Evolutionary conservation across 2,329 filamentous ascomycete species (phyloP), one percentile per base, ranked within the genome.

Genomic region (Hypoxylon sp.): DNA sequence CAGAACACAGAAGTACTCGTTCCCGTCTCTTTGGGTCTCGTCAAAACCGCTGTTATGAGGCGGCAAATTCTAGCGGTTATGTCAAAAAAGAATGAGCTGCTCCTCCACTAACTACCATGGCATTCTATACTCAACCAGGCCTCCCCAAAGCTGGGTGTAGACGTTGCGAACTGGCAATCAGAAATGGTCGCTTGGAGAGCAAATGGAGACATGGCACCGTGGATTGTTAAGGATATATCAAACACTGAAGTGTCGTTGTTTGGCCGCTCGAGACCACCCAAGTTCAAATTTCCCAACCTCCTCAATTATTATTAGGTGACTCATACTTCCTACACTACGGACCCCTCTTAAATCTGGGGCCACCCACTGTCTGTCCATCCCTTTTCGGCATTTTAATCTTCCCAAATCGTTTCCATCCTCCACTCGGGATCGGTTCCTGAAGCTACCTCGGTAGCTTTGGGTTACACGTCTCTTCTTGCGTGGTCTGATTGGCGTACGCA

Each of bases 221-320:
- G 48, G 36, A n/a, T 22, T 65, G 51, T 32, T 48, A 61, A 18
- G 12, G 22, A 36, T 45, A 22, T 38, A 40, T 38, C 28, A 53
- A 56, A 30, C 48, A 48, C 24, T 32, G 6, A 45, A 32, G 18
- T n/a, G n/a, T 63, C 50, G 38, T 59, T 44, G 52, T 48, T 49
- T 12, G 26, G 33, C 24, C 22, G 4, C 36, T 44, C 53, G 46
- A 59, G 50, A 32, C 45, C 24, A 40, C 38, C 44, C 52, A 22
- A 56, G 48, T 62, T 45, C 40, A 51, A 28, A 60, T 12, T 60
- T 32, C 69, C 72, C 64, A 71, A 44, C 69, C 71, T 61, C 71
- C 63, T 70, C 30, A 73, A 70, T 73, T 53, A 52, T 71, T 53
- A 52, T 71, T 20, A 55, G 8, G 67, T 75, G 72, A 74, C 71